phyloP scores from a whole-genome alignment of 352 stramenopile species.

The Thalassiosira delicatula region DNA sequence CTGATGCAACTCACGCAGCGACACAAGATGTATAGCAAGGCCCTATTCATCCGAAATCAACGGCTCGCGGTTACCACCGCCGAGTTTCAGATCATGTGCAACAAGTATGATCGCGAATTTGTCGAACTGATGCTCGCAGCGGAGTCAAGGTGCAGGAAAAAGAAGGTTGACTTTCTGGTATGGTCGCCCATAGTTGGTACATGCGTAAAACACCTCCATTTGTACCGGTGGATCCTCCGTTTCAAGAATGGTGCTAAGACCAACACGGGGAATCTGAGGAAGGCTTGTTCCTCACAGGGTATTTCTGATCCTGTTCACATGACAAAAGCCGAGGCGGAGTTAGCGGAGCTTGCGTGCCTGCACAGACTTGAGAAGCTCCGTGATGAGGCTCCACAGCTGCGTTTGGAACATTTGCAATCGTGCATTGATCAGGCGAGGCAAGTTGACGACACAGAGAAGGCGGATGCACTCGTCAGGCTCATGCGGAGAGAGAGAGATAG shows the following conservation, averaged over 20 bases:
- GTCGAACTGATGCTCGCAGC: not conserved
- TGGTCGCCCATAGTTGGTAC: conserved; percentile 1
- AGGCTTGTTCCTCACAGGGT: not conserved
- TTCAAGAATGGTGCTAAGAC: not conserved
- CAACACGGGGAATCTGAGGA: not conserved
- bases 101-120: conserved; percentile 15
- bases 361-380: not conserved
- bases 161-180: not conserved
- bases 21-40: conserved; percentile 1
- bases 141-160: conserved; percentile 14
- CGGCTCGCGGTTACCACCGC: not conserved
- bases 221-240: not conserved
- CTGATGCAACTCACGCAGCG: not conserved
- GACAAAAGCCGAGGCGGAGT: not conserved
- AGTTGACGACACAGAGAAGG: not conserved
- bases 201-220: not conserved
- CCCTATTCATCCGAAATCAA: not conserved
- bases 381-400: not conserved
- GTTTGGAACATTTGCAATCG: not conserved
- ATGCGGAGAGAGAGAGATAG: not conserved
- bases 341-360: not conserved
- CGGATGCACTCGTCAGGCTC: not conserved
- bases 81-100: conserved; percentile 20
- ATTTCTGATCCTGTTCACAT: not conserved
- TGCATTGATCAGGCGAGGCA: not conserved